These are phyloP conservation scores for Chrysoporthe puriensis DNA, from an alignment of 2,329 filamentous ascomycete species.

Conservation along the genomic window DNA sequence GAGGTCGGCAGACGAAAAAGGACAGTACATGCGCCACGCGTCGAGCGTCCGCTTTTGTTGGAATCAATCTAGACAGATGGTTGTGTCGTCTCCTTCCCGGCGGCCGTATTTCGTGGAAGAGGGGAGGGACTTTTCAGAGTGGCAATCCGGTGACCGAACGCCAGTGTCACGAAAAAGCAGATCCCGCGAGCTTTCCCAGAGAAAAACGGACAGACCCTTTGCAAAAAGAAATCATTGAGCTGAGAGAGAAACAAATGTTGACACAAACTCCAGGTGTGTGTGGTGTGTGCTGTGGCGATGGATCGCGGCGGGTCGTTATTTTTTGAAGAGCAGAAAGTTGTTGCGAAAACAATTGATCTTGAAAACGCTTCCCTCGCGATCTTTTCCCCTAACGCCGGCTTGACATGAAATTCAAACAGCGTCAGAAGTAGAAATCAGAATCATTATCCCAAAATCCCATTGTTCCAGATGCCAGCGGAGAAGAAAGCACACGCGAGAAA, in stretches of 20 bases:
- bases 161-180: slow-evolving; percentile 15
- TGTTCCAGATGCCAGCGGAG: slow-evolving; percentile 20
- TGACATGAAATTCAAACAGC: slow-evolving; percentile 15
- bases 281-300: slow-evolving; percentile 29
- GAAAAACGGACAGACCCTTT: slow-evolving; percentile 22
- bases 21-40: slow-evolving; percentile 21
- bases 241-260: slow-evolving; percentile 30
- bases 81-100: slow-evolving; percentile 28
- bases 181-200: slow-evolving; percentile 17
- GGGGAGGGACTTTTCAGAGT: slow-evolving; percentile 18
- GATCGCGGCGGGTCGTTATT: slow-evolving; percentile 20
- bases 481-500: slow-evolving; percentile 18
- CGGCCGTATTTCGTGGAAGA: slow-evolving; percentile 22
- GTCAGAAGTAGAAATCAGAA: slow-evolving; percentile 20
- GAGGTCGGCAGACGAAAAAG: slow-evolving; percentile 31
- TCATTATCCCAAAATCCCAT: slow-evolving; percentile 11
- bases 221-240: slow-evolving; percentile 31
- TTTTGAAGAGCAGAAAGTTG: slow-evolving; percentile 22
- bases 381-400: slow-evolving; percentile 19
- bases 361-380: slow-evolving; percentile 19
- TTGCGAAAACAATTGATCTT: slow-evolving; percentile 13
- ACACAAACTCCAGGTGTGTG: slow-evolving; percentile 31
- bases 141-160: slow-evolving; percentile 4
- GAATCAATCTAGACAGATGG: slow-evolving; percentile 24
- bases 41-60: slow-evolving; percentile 10